Base-by-base conservation (phyloP, 148 eudicot genomes). In the Heliosperma pusillum region DNA sequence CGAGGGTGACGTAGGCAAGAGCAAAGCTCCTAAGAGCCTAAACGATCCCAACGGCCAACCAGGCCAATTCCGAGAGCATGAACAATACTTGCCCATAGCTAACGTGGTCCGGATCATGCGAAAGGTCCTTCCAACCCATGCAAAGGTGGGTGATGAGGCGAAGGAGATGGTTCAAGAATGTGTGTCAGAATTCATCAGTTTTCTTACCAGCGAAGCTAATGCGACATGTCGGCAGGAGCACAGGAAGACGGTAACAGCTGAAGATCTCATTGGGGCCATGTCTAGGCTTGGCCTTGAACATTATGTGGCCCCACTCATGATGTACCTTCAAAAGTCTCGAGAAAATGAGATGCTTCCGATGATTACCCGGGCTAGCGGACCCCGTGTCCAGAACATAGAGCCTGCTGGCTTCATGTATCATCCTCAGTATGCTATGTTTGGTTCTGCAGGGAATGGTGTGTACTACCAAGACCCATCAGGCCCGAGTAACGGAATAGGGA, bases 41-140 rank as follows among this genome's bases (percentile, higher is more conserved):
- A 15, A n/a, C 36, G 25, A 7, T 40, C 16, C 26, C 10, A 30
- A 68, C 17, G 69, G 62, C 10, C 12, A 19, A 17, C 17, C n/a
- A 30, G n/a, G 53, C 20, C 70, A 25, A 61, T 20, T 10, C 30
- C 78, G 67, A 0, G 78, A 80, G 17, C 78, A 69, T 12, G 75
- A 80, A 0, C 72, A 40, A 25, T 64, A 64, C 72, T 10, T 80
- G 59, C 79, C 82, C 2, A 55, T 65, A 19, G 82, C 78, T 2
- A 75, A 80, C 52, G 75, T 83, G 29, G 82, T 69, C 45, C n/a
- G 85, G n/a, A 83, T 79, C 72, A 83, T 83, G 80, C 33, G 80
- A 17, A 22, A 25, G 8, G 71, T 45, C 42, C 78, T 83, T 47
- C 85, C 82, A 0, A 58, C 69, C 1, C 59, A 79, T 15, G 78